phyloP scores from a whole-genome alignment of 495 filamentous ascomycete species.

The Chaetomium cochliodes region DNA sequence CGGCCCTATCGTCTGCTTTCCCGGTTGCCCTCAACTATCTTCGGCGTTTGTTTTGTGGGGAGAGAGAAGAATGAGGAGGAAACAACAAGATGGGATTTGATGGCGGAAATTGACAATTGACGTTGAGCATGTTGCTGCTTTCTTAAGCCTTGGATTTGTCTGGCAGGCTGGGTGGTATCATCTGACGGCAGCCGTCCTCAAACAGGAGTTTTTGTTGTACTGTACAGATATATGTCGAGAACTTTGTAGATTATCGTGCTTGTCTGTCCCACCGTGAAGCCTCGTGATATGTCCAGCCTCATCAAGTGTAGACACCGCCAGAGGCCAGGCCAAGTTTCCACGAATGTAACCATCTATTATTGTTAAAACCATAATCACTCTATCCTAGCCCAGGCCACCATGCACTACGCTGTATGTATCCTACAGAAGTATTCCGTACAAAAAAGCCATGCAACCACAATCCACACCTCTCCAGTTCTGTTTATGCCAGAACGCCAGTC shows the following conservation, averaged over 20 bases:
- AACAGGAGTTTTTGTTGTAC: not conserved
- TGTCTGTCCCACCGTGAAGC: no score
- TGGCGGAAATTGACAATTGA: no score
- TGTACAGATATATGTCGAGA: not conserved
- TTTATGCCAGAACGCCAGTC: conserved; percentile 1
- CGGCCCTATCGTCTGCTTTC: not conserved
- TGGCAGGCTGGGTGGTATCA: not conserved
- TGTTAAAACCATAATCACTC: not conserved
- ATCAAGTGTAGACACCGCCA: not conserved
- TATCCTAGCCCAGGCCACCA: not conserved
- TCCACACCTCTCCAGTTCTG: not conserved
- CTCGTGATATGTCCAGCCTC: not conserved
- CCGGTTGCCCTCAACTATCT: not conserved
- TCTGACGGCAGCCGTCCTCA: not conserved
- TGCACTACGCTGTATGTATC: not conserved
- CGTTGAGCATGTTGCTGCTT: not conserved
- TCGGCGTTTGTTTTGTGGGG: not conserved
- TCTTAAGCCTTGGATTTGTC: not conserved
- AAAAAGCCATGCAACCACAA: not conserved
- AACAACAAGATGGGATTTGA: not conserved
- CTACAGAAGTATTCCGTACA: conserved; percentile 5
- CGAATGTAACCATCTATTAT: not conserved
- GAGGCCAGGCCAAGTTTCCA: not conserved
- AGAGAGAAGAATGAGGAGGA: no score
- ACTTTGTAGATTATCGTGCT: not conserved